Evolutionary conservation across 192 early-diverging fungal species (phyloP), one percentile per base, ranked within the genome.

Genomic region (Podila clonocystis): DNA sequence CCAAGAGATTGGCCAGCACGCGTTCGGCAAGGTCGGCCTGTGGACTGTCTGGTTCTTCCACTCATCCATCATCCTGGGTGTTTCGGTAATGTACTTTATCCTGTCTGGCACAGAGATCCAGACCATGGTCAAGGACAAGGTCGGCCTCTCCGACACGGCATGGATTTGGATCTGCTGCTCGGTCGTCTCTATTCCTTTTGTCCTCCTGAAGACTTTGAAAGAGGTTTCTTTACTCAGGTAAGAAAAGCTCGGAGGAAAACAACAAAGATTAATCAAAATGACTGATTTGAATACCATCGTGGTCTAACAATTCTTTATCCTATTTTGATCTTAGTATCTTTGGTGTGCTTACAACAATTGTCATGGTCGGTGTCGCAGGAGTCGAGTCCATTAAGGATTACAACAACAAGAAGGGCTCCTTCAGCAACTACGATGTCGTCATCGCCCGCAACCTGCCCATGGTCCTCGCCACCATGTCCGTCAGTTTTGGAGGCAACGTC

Each of bases 401-500:
- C 33, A 79, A 84, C 36, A 67, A 82, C 11, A 77, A 90, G 41
- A 71, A 82, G 50, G 63, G 66, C n/a, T 78, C 82, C 52, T 57
- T 83, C 41, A 45, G 11, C 29, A 49, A 73, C 6, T 82, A 88
- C 57, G 68, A 85, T 50, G 50, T 68, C 34, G 85, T 83, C 31
- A 82, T 87, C n/a, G 74, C 74, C 58, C 59, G 82, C 31, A 85
- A 87, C 58, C 86, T 94, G 59, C 91, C 91, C 3, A 73, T 88
- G 22, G 88, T 91, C 2, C 63, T 94, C 5, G 88, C 88, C 17
- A 89, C 90, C 9, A 86, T 94, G 50, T 87, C 84, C 20, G 92
- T 93, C 70, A 87, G 87, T 28, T 94, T 90, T 55, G 86, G 87
- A 45, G 93, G 93, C 34, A 94, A 93, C 73, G 88, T 90, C 38